phyloP scores from a whole-genome alignment of 768 basidiomycete species.

The Rhodocollybia butyracea region DNA sequence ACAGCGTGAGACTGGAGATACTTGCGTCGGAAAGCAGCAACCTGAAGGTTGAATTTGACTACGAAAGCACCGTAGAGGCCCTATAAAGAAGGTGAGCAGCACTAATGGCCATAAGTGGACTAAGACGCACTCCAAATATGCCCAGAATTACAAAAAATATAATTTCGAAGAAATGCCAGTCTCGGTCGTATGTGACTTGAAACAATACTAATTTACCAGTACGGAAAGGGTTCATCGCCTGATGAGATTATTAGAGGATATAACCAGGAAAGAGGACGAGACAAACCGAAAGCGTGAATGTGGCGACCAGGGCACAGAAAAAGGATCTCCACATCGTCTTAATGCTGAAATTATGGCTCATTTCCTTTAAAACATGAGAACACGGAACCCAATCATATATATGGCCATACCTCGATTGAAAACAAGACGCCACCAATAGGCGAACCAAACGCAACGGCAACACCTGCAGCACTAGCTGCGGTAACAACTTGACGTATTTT shows the following conservation, averaged over 20 bases:
- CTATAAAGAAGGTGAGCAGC: constrained; percentile 34
- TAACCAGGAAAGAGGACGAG: constrained; percentile 12
- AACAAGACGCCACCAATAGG: constrained; percentile 98
- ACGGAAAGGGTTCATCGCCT: constrained; percentile 98
- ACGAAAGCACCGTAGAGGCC: constrained; percentile 97
- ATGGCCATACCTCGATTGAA: constrained; percentile 80
- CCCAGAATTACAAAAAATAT: constrained; percentile 95
- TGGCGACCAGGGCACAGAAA: constrained; percentile 95
- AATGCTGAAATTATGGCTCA: constrained; percentile 96
- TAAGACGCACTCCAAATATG: constrained; percentile 74
- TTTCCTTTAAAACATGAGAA: constrained; percentile 60
- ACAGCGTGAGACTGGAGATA: constrained; percentile 82
- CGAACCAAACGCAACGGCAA: constrained; percentile 97
- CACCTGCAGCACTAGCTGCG: constrained; percentile 95
- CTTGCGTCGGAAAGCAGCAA: constrained; percentile 91
- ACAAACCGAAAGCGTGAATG: constrained; percentile 90
- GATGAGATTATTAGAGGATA: constrained; percentile 3
- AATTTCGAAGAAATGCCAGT: constrained; percentile 99
- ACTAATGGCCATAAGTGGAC: constrained; percentile 10
- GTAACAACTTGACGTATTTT: constrained; percentile 91
- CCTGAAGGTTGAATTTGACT: constrained; percentile 95
- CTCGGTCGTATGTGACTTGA: constrained; percentile 94
- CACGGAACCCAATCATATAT: constrained; percentile 2
- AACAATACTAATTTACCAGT: constrained; percentile 98
- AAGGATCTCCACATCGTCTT: constrained; percentile 99